Base-by-base conservation (phyloP, 805 yeast species). In the Pichia thaimueangensis region DNA sequence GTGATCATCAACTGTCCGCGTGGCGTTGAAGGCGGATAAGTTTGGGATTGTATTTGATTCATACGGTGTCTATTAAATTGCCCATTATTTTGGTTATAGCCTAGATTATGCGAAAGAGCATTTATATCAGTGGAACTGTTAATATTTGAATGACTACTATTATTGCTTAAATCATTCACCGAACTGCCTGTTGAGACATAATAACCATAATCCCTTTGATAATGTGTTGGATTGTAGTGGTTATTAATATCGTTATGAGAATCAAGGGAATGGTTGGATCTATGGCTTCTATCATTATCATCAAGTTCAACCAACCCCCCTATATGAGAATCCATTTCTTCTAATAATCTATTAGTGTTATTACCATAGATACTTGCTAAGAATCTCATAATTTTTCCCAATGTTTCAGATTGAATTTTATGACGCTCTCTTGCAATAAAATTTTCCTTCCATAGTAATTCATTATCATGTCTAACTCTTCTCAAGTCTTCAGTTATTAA, bases 401-500 rank as follows among this genome's bases (percentile, higher is more conserved):
- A 69, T 19, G 96, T 86, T 48, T 85, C 91, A 31, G 91, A 80
- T 59, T 93, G 97, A 27, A 80, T 73, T 53, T 82, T 78, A 60
- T 89, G 86, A 49, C 89, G 76, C 59, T 91, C 97, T 41, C 97
- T 71, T 6, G 91, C 82, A 45, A 80, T 65, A 58, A 73, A 80
- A 55, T 87, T 82, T 58, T 93, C 97, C 47, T 82, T 81, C 98
- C 98, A 93, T 35, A 93, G 64, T 54, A 86, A 62, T 58, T 86
- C 91, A 64, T 91, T 93, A 58, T 93, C 97, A 47, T 81, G 81
- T 45, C 88, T 73, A 30, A 93, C 78, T 45, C 97, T 71, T 52
- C 82, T 69, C 48, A 93, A 68, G 57, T 93, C 97, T 52, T 88
- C 93, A 5, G 87, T 76, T 16, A 93, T 86, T 16, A 85, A 75